A percentile compares a stretch with the other conserved stretches of the same genome.
These are phyloP conservation scores for Triticum timopheevii DNA, from an alignment of 176 grass and related monocot species.

Conservation along the genomic window DNA sequence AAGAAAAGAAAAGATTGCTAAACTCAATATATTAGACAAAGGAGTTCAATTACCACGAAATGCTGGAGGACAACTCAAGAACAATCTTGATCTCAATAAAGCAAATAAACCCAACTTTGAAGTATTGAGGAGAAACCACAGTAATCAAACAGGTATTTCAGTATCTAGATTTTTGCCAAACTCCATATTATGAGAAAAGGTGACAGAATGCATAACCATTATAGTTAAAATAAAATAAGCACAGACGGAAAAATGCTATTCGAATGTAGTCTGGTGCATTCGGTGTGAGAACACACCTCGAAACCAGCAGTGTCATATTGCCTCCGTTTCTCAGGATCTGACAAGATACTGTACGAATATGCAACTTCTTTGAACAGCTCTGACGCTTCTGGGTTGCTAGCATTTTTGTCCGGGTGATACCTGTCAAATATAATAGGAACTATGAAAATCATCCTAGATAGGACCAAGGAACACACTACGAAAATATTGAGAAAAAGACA, in stretches of 20 bases:
- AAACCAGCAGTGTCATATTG: slow-evolving; percentile 98
- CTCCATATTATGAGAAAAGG: slow-evolving; percentile 15
- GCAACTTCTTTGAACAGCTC: slow-evolving; percentile 99
- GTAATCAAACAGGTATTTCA: not conserved
- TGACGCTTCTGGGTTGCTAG: slow-evolving; percentile 92
- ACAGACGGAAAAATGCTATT: not conserved
- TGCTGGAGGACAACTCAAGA: not conserved
- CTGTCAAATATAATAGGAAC: slow-evolving; percentile 43
- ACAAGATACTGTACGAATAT: slow-evolving; percentile 98
- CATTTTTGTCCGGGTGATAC: slow-evolving; percentile 98
- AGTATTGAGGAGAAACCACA: not conserved
- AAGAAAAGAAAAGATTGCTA: not conserved
- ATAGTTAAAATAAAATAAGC: slow-evolving; percentile 3
- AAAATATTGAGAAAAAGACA: not conserved
- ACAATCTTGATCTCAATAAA: slow-evolving; percentile 15
- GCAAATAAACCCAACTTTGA: not conserved
- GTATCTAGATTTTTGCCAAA: not conserved
- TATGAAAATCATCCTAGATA: slow-evolving; percentile 18
- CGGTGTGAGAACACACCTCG: slow-evolving; percentile 57
- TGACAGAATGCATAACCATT: slow-evolving; percentile 21
- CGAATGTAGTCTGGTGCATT: not conserved
- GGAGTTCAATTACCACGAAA: not conserved
- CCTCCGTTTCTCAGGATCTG: slow-evolving; percentile 96
- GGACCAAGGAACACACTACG: not conserved
- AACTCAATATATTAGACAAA: not conserved